Conservation (phyloP, 768 basidiomycete genomes). For the Amanita jacksonii region DNA sequence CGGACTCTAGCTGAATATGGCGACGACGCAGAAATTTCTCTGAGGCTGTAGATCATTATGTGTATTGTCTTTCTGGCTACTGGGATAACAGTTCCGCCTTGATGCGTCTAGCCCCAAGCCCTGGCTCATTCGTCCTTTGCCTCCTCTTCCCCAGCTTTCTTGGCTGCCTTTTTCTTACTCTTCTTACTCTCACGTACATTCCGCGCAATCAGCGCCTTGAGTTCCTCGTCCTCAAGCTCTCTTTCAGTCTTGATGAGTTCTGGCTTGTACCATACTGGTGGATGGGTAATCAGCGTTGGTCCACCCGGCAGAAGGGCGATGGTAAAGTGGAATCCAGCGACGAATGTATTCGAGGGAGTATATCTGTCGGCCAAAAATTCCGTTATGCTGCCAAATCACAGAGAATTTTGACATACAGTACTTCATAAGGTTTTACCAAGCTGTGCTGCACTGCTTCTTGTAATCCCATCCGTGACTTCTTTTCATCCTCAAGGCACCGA, state of each 20-base stretch:
- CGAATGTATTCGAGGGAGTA: conserved; percentile 74
- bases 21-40: conserved; percentile 41
- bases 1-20: conserved; percentile 78
- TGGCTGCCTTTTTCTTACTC: conserved; percentile 79
- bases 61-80: no score
- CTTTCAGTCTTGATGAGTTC: conserved; percentile 87
- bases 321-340: conserved; percentile 97
- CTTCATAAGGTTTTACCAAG: conserved; percentile 90
- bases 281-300: conserved; percentile 77
- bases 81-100: not conserved
- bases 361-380: conserved; percentile 34
- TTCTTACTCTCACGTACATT: conserved; percentile 86
- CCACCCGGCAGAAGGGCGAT: conserved; percentile 88
- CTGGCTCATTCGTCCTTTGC: conserved; percentile 20
- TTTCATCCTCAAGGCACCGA: conserved; percentile 90
- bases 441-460: conserved; percentile 94
- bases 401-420: conserved; percentile 50
- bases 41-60: not conserved
- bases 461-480: conserved; percentile 88
- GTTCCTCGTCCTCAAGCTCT: conserved; percentile 78
- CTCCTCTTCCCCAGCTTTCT: conserved; percentile 39
- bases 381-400: not conserved
- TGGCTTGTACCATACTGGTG: conserved; percentile 88
- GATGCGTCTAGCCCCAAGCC: not conserved
- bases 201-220: conserved; percentile 70